Percentiles rank a stretch among this genome's conserved stretches.
phyloP scores from a whole-genome alignment of 2,329 filamentous ascomycete species.

The Pleoardoris graminearum region DNA sequence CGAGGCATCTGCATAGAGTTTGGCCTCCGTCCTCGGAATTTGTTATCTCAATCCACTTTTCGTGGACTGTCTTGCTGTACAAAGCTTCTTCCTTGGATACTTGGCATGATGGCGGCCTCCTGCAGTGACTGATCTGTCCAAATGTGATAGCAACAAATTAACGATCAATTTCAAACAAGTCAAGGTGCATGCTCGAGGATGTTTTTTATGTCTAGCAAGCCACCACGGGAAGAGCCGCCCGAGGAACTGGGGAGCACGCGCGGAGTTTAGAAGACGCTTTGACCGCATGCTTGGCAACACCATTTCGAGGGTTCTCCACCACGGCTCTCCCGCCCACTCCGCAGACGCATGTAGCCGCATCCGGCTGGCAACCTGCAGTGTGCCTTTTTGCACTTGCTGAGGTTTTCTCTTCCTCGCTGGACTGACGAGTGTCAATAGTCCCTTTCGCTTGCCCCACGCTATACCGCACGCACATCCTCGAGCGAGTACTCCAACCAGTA shows the following conservation, averaged over 20 bases:
- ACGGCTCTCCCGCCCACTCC: conserved; percentile 12
- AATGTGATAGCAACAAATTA: too few relatives aligned
- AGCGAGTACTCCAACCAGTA: conserved; percentile 1
- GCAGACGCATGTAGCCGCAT: conserved; percentile 3
- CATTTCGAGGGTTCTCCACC: conserved; percentile 3
- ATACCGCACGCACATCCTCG: conserved; percentile 12
- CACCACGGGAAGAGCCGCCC: not conserved
- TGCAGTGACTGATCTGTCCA: too few relatives aligned
- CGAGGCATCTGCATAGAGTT: too few relatives aligned
- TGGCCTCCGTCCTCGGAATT: too few relatives aligned
- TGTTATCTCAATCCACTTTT: too few relatives aligned
- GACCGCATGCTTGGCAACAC: conserved; percentile 4
- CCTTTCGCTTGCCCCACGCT: conserved; percentile 8
- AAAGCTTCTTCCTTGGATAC: too few relatives aligned
- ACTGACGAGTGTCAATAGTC: conserved; percentile 9
- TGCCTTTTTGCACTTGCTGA: not conserved
- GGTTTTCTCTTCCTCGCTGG: conserved; percentile 21
- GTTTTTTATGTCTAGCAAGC: not conserved
- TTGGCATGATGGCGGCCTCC: too few relatives aligned
- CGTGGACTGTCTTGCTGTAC: not conserved
- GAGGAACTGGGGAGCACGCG: not conserved
- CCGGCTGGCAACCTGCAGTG: conserved; percentile 6
- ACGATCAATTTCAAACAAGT: too few relatives aligned
- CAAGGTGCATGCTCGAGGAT: not conserved
- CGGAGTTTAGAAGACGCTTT: conserved; percentile 3